Percentiles rank a stretch among this genome's conserved stretches.
These are phyloP conservation scores for Lasiosphaeris hirsuta DNA, from an alignment of 495 filamentous ascomycete species.

Conservation along the genomic window DNA sequence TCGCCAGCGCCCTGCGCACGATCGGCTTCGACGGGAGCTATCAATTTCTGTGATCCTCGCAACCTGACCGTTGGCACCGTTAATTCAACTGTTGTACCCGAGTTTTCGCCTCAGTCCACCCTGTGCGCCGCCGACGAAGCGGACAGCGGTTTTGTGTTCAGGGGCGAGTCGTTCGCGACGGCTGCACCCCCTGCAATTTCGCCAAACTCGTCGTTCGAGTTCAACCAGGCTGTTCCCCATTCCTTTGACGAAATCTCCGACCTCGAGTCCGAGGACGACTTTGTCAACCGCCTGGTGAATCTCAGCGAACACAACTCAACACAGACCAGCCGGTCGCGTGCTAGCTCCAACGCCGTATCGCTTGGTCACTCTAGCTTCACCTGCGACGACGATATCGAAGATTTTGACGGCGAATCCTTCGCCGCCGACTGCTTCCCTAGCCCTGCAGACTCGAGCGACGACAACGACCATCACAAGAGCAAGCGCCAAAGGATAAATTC, in stretches of 20 bases:
- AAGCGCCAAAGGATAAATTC: slow-evolving; percentile 64
- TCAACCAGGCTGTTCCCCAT: slow-evolving; percentile 66
- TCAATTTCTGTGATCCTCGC: slow-evolving; percentile 90
- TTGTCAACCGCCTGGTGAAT: slow-evolving; percentile 72
- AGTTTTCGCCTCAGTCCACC: slow-evolving; percentile 55
- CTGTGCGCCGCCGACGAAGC: slow-evolving; percentile 71
- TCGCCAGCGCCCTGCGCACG: slow-evolving; percentile 77
- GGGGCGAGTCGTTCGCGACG: slow-evolving; percentile 45
- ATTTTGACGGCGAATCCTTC: slow-evolving; percentile 57
- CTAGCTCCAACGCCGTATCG: slow-evolving; percentile 59
- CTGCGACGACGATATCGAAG: slow-evolving; percentile 72
- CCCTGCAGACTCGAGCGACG: slow-evolving; percentile 43
- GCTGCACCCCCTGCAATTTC: slow-evolving; percentile 41
- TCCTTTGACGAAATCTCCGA: slow-evolving; percentile 84
- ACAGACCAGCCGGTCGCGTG: slow-evolving; percentile 70
- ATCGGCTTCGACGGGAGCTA: slow-evolving; percentile 64
- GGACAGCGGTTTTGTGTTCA: slow-evolving; percentile 69
- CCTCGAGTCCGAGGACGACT: slow-evolving; percentile 89
- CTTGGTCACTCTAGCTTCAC: slow-evolving; percentile 73
- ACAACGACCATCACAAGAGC: slow-evolving; percentile 45
- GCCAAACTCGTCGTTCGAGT: slow-evolving; percentile 52
- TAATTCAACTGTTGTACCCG: slow-evolving; percentile 52
- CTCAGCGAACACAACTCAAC: slow-evolving; percentile 54
- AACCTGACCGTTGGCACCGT: slow-evolving; percentile 77
- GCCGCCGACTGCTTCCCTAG: slow-evolving; percentile 49